Conservation (phyloP, 306 rosid genomes). For the Cyamopsis tetragonoloba region DNA sequence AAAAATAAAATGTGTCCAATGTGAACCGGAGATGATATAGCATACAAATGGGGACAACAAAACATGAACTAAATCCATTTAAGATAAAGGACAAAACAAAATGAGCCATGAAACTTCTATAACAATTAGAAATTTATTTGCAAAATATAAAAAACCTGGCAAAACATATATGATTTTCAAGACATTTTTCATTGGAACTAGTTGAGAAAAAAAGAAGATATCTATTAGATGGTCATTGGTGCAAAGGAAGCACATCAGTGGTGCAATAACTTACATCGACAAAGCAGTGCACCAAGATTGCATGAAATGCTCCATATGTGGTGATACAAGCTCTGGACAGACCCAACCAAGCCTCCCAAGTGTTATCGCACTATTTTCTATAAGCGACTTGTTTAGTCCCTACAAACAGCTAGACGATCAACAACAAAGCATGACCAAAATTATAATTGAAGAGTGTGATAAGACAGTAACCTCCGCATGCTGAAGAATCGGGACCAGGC, state of each 20-base stretch:
- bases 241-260: background rate
- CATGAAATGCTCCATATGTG: conserved; percentile 99
- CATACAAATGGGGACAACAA: background rate
- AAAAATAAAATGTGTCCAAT: too few relatives aligned
- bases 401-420: conserved; percentile 37
- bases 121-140: background rate
- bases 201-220: background rate
- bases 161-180: background rate
- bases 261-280: conserved; percentile 55
- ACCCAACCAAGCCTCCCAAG: conserved; percentile 99
- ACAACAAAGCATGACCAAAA: conserved; percentile 22
- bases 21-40: too few relatives aligned
- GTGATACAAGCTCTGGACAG: conserved; percentile 91
- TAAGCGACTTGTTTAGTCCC: conserved; percentile 85
- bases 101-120: background rate
- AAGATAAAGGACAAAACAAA: conserved; percentile 1
- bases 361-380: conserved; percentile 95
- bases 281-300: conserved; percentile 95
- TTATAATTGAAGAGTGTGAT: conserved; percentile 7
- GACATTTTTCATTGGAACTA: background rate
- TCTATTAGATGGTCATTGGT: background rate
- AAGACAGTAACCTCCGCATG: conserved; percentile 69
- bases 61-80: background rate
- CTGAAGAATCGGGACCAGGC: conserved; percentile 86
- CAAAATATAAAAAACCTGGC: background rate